These are phyloP conservation scores for Butyriboletus loyo DNA, from an alignment of 768 basidiomycete genomes.

Conservation along the genomic window DNA sequence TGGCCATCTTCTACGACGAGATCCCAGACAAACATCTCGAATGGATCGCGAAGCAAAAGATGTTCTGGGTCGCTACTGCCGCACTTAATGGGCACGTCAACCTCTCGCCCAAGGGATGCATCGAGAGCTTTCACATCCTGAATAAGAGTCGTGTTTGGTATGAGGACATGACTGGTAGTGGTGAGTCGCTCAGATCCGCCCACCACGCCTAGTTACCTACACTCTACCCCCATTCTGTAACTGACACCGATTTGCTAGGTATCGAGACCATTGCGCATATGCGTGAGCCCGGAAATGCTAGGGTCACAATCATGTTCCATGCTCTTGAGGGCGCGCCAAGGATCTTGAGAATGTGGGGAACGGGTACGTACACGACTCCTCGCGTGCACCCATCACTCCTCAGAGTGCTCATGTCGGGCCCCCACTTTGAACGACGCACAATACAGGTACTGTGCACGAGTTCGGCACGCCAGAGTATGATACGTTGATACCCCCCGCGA, in stretches of 20 bases:
- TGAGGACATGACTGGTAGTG: constrained; percentile 69
- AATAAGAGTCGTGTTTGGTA: constrained; percentile 62
- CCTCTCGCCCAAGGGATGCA: constrained; percentile 62
- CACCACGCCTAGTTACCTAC: not conserved
- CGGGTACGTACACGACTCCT: constrained; percentile 34
- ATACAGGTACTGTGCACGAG: constrained; percentile 55
- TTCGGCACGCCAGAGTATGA: constrained; percentile 63
- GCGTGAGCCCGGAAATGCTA: constrained; percentile 52
- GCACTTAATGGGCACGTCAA: constrained; percentile 68
- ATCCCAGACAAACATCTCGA: constrained; percentile 50
- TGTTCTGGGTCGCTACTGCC: constrained; percentile 72
- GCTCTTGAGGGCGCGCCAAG: constrained; percentile 60
- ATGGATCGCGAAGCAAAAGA: constrained; percentile 61
- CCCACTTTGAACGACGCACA: not conserved
- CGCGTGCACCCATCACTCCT: not conserved
- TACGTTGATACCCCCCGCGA: constrained; percentile 42
- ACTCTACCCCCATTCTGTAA: not conserved
- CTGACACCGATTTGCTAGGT: constrained; percentile 31
- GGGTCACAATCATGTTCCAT: constrained; percentile 60
- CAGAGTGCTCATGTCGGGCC: not conserved
- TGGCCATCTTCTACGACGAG: constrained; percentile 57
- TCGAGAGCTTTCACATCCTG: constrained; percentile 59
- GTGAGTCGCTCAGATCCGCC: constrained; percentile 38
- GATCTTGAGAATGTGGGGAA: constrained; percentile 59
- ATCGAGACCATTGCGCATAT: constrained; percentile 59